A percentile compares a stretch with the other conserved stretches of the same genome.
Evolutionary conservation across 805 yeast species (phyloP).

Genomic region (Schizosaccharomyces octosporus): DNA sequence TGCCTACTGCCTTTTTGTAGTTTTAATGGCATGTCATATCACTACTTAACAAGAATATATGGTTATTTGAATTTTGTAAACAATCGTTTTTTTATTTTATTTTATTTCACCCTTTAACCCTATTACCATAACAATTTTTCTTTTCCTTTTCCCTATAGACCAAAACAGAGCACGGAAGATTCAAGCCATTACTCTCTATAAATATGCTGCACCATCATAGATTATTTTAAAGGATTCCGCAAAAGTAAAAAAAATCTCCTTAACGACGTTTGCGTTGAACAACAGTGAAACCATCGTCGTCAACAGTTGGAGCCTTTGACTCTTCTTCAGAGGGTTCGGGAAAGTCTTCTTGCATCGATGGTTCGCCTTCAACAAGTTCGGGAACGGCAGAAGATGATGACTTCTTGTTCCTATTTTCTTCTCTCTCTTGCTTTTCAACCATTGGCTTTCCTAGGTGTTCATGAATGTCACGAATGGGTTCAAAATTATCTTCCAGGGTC

Average conservation of each 20-base stretch:
- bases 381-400: conserved; percentile 5
- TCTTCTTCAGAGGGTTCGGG: background rate
- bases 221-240: background rate
- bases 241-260: background rate
- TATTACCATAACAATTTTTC: too few relatives aligned
- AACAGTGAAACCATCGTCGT: conserved; percentile 84
- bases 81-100: too few relatives aligned
- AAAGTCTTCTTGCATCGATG: conserved; percentile 5
- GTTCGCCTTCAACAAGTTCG: conserved; percentile 10
- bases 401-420: conserved; percentile 7
- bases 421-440: conserved; percentile 17
- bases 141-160: too few relatives aligned
- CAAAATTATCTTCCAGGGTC: conserved; percentile 28
- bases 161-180: too few relatives aligned
- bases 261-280: conserved; percentile 23
- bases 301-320: conserved; percentile 31
- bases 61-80: too few relatives aligned
- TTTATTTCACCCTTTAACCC: too few relatives aligned
- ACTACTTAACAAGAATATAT: too few relatives aligned
- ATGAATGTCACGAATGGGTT: conserved; percentile 18
- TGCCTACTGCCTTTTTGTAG: too few relatives aligned
- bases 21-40: too few relatives aligned
- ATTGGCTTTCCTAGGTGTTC: background rate
- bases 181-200: too few relatives aligned
- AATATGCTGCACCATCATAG: too few relatives aligned